Conservation (phyloP, 495 filamentous ascomycete species). For the Tuber aestivum region DNA sequence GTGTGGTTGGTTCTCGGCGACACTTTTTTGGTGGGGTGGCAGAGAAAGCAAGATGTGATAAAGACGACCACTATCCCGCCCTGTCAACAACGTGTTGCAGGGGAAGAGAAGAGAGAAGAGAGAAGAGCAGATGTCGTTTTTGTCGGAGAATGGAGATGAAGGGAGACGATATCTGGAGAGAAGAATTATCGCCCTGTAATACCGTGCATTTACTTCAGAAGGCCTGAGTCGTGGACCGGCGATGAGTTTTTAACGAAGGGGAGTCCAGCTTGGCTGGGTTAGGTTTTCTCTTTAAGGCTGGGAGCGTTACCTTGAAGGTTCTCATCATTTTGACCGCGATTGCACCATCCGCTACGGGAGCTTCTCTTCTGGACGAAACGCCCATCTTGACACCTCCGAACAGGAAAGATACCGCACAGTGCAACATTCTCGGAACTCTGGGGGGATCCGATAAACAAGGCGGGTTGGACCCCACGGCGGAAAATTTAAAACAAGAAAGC, state of each 20-base stretch:
- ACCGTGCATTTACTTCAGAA: background rate
- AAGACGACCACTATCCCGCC: background rate
- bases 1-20: conserved; percentile 15
- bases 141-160: conserved; percentile 16
- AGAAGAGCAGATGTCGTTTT: conserved; percentile 7
- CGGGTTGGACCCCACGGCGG: background rate
- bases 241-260: conserved; percentile 39
- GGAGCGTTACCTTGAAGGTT: conserved; percentile 30
- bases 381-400: background rate
- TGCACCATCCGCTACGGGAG: conserved; percentile 24
- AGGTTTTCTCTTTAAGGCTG: conserved; percentile 19
- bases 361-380: background rate
- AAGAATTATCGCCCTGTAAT: conserved; percentile 3
- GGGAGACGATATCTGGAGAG: background rate
- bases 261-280: conserved; percentile 24
- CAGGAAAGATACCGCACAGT: background rate
- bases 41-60: conserved; percentile 10
- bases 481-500: background rate
- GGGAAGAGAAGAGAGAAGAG: background rate
- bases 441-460: background rate
- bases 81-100: background rate
- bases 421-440: background rate
- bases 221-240: conserved; percentile 3
- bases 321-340: conserved; percentile 40
- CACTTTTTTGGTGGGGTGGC: conserved; percentile 31